A percentile compares a stretch with the other conserved stretches of the same genome.
Evolutionary conservation across 441 rosid genomes (phyloP).

Genomic region (Euphorbia celastroides): DNA sequence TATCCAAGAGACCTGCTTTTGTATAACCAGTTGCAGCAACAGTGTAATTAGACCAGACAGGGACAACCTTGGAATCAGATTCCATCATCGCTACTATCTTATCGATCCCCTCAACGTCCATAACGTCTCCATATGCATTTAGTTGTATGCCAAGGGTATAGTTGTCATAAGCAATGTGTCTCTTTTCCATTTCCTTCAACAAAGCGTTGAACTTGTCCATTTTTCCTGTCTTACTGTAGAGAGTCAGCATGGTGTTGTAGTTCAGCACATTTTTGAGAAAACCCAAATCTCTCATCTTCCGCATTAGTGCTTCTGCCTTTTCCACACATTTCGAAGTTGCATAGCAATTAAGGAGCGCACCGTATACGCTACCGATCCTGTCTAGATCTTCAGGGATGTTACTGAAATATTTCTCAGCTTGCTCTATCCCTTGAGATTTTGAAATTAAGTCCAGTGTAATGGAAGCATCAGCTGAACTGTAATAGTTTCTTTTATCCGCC

Average conservation of each 20-base stretch:
- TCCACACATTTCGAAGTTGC: conserved; percentile 23
- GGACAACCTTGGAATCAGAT: conserved; percentile 19
- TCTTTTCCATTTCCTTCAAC: conserved; percentile 33
- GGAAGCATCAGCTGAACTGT: conserved; percentile 28
- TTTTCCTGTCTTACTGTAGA: conserved; percentile 27
- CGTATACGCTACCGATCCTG: conserved; percentile 22
- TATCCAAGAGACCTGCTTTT: conserved; percentile 27
- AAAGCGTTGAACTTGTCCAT: conserved; percentile 19
- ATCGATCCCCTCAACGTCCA: conserved; percentile 32
- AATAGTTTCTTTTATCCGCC: conserved; percentile 26
- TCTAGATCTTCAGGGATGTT: conserved; percentile 19
- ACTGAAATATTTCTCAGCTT: conserved; percentile 37
- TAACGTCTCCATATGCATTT: conserved; percentile 31
- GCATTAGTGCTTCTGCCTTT: conserved; percentile 38
- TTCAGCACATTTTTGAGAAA: conserved; percentile 14
- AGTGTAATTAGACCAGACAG: conserved; percentile 29
- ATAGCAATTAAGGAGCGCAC: conserved; percentile 45
- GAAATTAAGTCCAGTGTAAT: conserved; percentile 42
- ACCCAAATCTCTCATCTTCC: conserved; percentile 34
- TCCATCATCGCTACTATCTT: conserved; percentile 30
- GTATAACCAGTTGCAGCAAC: conserved; percentile 26
- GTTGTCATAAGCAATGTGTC: conserved; percentile 24
- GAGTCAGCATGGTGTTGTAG: conserved; percentile 31
- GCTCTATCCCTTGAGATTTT: conserved; percentile 34
- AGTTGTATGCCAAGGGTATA: conserved; percentile 26